Conservation (phyloP, 495 filamentous ascomycete genomes). For the Hypoxylon fragiforme region DNA sequence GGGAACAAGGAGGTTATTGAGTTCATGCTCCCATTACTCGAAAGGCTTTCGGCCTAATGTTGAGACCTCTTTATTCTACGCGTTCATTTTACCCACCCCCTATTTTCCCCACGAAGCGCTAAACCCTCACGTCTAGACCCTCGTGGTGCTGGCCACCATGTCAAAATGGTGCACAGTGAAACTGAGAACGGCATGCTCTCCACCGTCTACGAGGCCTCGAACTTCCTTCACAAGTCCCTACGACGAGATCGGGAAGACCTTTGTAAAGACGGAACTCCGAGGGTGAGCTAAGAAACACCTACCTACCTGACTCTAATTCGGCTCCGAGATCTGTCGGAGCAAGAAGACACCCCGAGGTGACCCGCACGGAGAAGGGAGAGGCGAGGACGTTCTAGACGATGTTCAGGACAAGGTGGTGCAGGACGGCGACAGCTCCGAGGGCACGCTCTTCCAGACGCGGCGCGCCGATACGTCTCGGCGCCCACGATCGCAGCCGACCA, state of each 20-base stretch:
- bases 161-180: conserved; percentile 80
- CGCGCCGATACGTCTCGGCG: conserved; percentile 62
- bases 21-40: conserved; percentile 65
- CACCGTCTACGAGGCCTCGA: conserved; percentile 63
- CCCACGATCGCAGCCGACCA: conserved; percentile 68
- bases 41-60: conserved; percentile 41
- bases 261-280: conserved; percentile 62
- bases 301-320: conserved; percentile 67
- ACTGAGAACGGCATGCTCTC: conserved; percentile 71
- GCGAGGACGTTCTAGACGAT: conserved; percentile 60
- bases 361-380: conserved; percentile 31
- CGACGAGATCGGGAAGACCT: conserved; percentile 64
- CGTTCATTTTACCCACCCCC: too few species aligned
- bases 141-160: conserved; percentile 69
- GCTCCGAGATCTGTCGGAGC: conserved; percentile 61
- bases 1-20: conserved; percentile 61
- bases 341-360: conserved; percentile 30
- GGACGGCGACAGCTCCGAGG: conserved; percentile 68
- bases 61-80: too few species aligned
- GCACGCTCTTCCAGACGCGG: conserved; percentile 71
- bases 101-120: too few species aligned
- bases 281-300: conserved; percentile 63
- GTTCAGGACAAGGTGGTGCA: conserved; percentile 79
- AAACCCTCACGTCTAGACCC: conserved; percentile 39
- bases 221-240: conserved; percentile 63